phyloP scores from a whole-genome alignment of 495 filamentous ascomycete species.

The Coniosporium apollinis region DNA sequence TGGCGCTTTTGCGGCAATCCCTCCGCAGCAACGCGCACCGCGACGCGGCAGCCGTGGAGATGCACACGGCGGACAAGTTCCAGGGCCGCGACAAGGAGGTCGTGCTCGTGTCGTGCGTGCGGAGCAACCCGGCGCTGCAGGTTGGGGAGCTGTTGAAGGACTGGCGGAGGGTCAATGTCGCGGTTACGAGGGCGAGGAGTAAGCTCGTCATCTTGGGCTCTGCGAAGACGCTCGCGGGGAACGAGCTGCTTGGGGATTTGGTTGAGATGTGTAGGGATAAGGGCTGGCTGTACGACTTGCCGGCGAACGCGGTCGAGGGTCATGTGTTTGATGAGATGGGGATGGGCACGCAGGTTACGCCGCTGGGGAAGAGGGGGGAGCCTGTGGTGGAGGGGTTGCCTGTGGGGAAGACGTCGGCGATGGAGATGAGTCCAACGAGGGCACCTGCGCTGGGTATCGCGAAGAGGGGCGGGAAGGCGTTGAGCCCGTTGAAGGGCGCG shows the following conservation, averaged over 20 bases:
- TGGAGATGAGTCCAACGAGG: slow-evolving; percentile 4
- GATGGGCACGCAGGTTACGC: slow-evolving; percentile 13
- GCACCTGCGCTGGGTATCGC: slow-evolving; percentile 7
- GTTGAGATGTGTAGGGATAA: slow-evolving; percentile 56
- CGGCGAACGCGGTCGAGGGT: slow-evolving; percentile 39
- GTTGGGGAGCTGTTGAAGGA: slow-evolving; percentile 85
- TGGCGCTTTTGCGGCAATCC: slow-evolving; percentile 36
- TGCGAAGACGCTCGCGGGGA: slow-evolving; percentile 50
- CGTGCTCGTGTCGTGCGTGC: slow-evolving; percentile 67
- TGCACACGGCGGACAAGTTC: slow-evolving; percentile 93
- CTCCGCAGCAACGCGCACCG: slow-evolving; percentile 14
- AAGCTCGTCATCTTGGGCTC: slow-evolving; percentile 83
- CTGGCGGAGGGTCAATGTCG: slow-evolving; percentile 88
- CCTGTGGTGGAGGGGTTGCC: background rate
- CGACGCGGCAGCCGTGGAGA: slow-evolving; percentile 41
- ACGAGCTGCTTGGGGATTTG: slow-evolving; percentile 61
- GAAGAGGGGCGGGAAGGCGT: background rate
- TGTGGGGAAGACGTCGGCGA: slow-evolving; percentile 5
- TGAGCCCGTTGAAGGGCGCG: slow-evolving; percentile 1
- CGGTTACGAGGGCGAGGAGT: slow-evolving; percentile 75
- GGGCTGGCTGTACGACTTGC: slow-evolving; percentile 62
- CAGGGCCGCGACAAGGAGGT: slow-evolving; percentile 92
- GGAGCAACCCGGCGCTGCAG: slow-evolving; percentile 60
- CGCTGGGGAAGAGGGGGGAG: background rate
- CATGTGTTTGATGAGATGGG: slow-evolving; percentile 43